Evolutionary conservation across 1,284 basidiomycete genomes (phyloP), one percentile per base, ranked within the genome.

Genomic region (Agroathelia rolfsii): DNA sequence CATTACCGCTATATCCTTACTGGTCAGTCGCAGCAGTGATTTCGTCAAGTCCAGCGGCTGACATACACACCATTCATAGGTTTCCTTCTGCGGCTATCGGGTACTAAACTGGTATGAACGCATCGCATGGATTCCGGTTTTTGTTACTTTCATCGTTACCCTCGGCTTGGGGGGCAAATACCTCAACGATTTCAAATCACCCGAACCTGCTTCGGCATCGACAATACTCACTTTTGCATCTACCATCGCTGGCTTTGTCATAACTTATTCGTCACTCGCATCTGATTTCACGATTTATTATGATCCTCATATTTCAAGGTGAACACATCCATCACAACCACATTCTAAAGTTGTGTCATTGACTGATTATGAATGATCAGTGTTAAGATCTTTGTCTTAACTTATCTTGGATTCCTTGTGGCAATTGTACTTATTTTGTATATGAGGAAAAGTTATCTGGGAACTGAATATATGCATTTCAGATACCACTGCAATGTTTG

Each of bases 1-100:
- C 29, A 81, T 94, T 16, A 69, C 75, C 0, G 44, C 84, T 18
- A 66, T 94, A 28, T 80, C 85, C 3, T 66, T 96, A 15, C 50
- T 86, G 9, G 78, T 79, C 42, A 46, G 72, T 62, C 10, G 9
- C 13, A 22, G 30, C 7, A 45, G 22, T 30, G 24, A 7, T 7
- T 10, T 27, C 31, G 29, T 34, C 31, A 24, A n/a, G 20, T 18
- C 27, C 21, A 26, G n/a, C n/a, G n/a, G n/a, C 10, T 13, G 15
- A 19, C 15, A 23, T n/a, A 15, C 19, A 12, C 12, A 29, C 5
- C 17, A 15, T 21, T 11, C 20, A 11, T 22, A 77, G 74, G 58
- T 90, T 13, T 85, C 82, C 7, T 90, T 92, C 51, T 83, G 76
- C 49, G 87, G 87, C 0, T 77, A 77, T 50, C 72, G 63, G 30